These are phyloP conservation scores for Melocanna baccifera DNA, from an alignment of 176 grass and related monocot species.

Conservation along the genomic window DNA sequence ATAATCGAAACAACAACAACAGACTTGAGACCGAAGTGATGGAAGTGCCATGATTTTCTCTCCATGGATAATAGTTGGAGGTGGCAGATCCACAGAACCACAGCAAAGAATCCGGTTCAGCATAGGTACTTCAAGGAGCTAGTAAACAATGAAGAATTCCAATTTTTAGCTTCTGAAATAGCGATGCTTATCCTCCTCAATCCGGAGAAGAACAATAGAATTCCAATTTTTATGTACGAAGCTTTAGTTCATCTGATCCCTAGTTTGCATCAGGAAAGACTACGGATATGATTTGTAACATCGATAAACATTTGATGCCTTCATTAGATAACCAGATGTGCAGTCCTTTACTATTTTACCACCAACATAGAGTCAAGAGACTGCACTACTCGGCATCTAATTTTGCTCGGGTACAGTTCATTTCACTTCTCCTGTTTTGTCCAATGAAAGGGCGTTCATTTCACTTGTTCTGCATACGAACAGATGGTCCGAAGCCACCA, in stretches of 20 bases:
- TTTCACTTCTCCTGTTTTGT: background rate
- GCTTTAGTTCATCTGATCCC: background rate
- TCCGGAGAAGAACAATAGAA: background rate
- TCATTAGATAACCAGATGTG: background rate
- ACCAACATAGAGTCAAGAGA: background rate
- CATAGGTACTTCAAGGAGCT: background rate
- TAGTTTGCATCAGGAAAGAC: background rate
- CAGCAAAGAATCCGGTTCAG: background rate
- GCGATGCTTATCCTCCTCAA: background rate
- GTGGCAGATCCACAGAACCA: background rate
- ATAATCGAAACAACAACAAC: background rate
- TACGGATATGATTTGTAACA: background rate
- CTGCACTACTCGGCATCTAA: background rate
- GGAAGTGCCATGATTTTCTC: background rate
- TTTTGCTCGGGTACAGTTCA: background rate
- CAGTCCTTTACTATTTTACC: background rate
- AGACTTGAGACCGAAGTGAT: background rate
- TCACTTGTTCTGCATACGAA: background rate
- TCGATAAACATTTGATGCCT: background rate
- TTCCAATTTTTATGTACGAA: background rate
- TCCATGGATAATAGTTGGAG: background rate
- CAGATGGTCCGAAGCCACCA: background rate
- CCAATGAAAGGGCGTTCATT: background rate
- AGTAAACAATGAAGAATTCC: background rate
- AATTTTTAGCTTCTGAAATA: background rate